phyloP scores from a whole-genome alignment of 805 yeast genomes.

The Metschnikowia borealis region DNA sequence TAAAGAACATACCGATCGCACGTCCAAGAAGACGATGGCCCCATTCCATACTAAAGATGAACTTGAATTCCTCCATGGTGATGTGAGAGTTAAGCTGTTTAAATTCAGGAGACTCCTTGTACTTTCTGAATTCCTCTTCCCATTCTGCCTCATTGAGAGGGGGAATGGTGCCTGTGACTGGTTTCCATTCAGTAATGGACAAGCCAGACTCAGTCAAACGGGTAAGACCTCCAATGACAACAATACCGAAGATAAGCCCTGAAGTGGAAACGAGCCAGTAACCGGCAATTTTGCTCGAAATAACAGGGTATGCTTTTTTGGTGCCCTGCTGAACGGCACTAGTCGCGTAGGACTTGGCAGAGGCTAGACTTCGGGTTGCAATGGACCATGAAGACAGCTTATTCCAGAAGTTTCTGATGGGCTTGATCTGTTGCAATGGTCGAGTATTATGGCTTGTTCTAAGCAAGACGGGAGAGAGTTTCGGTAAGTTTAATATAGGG shows the following conservation, averaged over 20 bases:
- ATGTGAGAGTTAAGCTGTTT: conserved; percentile 84
- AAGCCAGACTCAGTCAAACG: conserved; percentile 94
- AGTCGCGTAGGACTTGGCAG: background rate
- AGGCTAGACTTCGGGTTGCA: background rate
- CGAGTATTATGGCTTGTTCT: background rate
- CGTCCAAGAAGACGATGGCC: conserved; percentile 91
- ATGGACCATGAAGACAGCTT: background rate
- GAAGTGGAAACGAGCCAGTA: conserved; percentile 88
- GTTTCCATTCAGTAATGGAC: conserved; percentile 97
- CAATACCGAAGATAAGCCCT: conserved; percentile 88
- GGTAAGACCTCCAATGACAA: conserved; percentile 93
- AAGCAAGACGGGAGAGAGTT: background rate
- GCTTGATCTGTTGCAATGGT: background rate
- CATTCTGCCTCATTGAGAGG: conserved; percentile 79
- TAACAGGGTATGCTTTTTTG: conserved; percentile 11
- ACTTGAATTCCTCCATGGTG: conserved; percentile 87
- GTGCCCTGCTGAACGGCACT: background rate
- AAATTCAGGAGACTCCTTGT: conserved; percentile 86
- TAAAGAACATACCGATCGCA: conserved; percentile 77
- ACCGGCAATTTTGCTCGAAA: conserved; percentile 51
- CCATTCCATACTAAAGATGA: conserved; percentile 97
- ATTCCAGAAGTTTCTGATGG: background rate
- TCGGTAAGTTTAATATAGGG: background rate
- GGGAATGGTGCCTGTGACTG: conserved; percentile 92
- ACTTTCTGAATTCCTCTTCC: conserved; percentile 79